Conservation (phyloP, 768 basidiomycete genomes). For the Boletus rex-veris region DNA sequence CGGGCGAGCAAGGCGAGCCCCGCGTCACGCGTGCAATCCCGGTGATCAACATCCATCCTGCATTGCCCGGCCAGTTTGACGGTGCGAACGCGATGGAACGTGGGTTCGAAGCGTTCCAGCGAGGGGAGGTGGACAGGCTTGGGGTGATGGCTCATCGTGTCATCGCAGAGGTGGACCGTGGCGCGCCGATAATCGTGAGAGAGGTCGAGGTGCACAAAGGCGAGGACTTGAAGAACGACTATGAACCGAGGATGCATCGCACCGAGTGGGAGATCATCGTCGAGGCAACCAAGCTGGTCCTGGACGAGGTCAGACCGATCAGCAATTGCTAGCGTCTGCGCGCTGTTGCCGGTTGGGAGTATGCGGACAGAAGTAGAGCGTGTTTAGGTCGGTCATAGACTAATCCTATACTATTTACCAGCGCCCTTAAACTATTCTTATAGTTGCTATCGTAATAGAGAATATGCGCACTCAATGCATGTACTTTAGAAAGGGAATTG, state of each 20-base stretch:
- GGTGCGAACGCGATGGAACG: slow-evolving; percentile 89
- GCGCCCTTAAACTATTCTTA: slow-evolving; percentile 17
- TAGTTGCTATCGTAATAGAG: slow-evolving; percentile 6
- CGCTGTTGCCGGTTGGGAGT: background rate
- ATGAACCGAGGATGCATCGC: slow-evolving; percentile 74
- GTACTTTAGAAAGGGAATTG: slow-evolving; percentile 28
- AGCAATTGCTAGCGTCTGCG: background rate
- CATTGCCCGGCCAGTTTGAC: slow-evolving; percentile 93
- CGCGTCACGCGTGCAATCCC: slow-evolving; percentile 45
- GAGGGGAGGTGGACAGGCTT: slow-evolving; percentile 70
- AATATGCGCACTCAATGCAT: background rate
- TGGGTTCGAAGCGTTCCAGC: slow-evolving; percentile 84
- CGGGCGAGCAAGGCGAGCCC: slow-evolving; percentile 33
- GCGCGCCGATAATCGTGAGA: slow-evolving; percentile 79
- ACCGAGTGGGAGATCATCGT: slow-evolving; percentile 93
- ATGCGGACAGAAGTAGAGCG: background rate
- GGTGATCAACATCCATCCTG: slow-evolving; percentile 96
- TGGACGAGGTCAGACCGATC: slow-evolving; percentile 48
- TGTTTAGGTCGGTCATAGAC: slow-evolving; percentile 12
- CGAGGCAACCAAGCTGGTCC: slow-evolving; percentile 67
- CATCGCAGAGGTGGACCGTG: slow-evolving; percentile 89
- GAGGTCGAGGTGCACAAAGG: slow-evolving; percentile 71
- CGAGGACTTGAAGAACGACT: slow-evolving; percentile 61
- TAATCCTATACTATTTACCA: slow-evolving; percentile 14
- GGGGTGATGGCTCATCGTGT: slow-evolving; percentile 96